Base-by-base conservation (phyloP, 2,329 filamentous ascomycete genomes). In the Cordyceps javanica region DNA sequence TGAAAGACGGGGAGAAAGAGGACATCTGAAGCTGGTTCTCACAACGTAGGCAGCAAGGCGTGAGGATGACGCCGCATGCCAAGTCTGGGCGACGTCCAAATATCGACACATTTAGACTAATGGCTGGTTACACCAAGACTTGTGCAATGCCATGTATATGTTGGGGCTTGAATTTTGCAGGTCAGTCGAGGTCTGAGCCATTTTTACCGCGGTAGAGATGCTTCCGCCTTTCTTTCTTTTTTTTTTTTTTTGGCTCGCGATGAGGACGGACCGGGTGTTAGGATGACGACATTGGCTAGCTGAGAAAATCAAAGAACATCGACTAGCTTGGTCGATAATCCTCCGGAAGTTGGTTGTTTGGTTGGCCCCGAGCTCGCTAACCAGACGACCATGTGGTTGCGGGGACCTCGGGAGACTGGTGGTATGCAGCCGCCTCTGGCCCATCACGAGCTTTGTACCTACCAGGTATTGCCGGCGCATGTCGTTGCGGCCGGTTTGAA, bases 381-480 rank as follows among this genome's bases (percentile, higher is more conserved):
- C 21, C n/a, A 44, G 23, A 13, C 16, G 25, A 26, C 21, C 9
- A 41, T 41, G 25, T 23, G 9, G 39, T 26, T 36, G 38, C 42
- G 42, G 39, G 32, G 30, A 55, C 42, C 53, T 55, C 42, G 42
- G 42, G 42, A 54, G 52, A 16, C 36, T 55, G 52, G 30, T 46
- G 42, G 28, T 21, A 55, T 53, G 50, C 50, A 53, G 26, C 50
- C 52, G 23, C 39, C 1, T 25, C 39, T 21, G 25, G 21, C 30
- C 32, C n/a, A 13, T 55, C 52, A 48, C 53, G 39, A 55, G 53
- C 53, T 55, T 36, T 55, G 30, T 38, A n/a, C n/a, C n/a, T n/a
- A n/a, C n/a, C n/a, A n/a, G n/a, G n/a, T n/a, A 55, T 53, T 42
- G 52, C 53, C 53, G 42, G 30, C 39, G 41, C 19, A 26, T 14